These are phyloP conservation scores for Crucibulum laeve DNA, from an alignment of 768 basidiomycete species.

Conservation along the genomic window DNA sequence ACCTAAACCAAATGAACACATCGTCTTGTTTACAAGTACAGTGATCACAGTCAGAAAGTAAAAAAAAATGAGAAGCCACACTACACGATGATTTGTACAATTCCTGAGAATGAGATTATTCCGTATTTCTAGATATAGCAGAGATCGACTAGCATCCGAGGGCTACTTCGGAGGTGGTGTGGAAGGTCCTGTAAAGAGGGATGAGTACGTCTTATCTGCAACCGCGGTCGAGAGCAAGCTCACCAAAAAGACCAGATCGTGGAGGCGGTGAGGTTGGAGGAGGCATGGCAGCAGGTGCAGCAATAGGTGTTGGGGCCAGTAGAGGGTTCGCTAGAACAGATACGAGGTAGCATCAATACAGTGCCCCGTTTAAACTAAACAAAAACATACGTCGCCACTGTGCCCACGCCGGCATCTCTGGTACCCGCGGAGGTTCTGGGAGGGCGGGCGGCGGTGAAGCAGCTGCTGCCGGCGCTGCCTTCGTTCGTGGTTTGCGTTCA, in stretches of 20 bases:
- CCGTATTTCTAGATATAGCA: too few species aligned
- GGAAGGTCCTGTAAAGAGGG: slow-evolving; percentile 18
- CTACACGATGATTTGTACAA: too few species aligned
- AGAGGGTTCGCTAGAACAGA: slow-evolving; percentile 55
- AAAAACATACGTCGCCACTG: slow-evolving; percentile 73
- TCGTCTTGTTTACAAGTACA: too few species aligned
- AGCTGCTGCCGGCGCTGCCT: slow-evolving; percentile 34
- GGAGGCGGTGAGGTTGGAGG: slow-evolving; percentile 43
- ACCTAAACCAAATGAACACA: too few species aligned
- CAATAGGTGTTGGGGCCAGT: slow-evolving; percentile 42
- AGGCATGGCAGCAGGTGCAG: slow-evolving; percentile 25
- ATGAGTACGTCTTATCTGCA: background rate
- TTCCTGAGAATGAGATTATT: too few species aligned
- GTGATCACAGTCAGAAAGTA: too few species aligned
- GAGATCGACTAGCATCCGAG: too few species aligned
- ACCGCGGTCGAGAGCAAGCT: slow-evolving; percentile 12
- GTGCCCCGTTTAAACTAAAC: background rate
- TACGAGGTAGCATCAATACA: background rate
- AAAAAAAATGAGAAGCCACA: too few species aligned
- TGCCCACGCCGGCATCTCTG: slow-evolving; percentile 71
- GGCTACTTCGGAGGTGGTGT: slow-evolving; percentile 26
- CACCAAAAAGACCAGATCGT: slow-evolving; percentile 67
- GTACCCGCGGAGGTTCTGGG: slow-evolving; percentile 39
- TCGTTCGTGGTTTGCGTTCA: slow-evolving; percentile 41
- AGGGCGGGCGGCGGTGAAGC: slow-evolving; percentile 34